Conservation (phyloP, 1,284 basidiomycete genomes). For the Leccinum solheimii region DNA sequence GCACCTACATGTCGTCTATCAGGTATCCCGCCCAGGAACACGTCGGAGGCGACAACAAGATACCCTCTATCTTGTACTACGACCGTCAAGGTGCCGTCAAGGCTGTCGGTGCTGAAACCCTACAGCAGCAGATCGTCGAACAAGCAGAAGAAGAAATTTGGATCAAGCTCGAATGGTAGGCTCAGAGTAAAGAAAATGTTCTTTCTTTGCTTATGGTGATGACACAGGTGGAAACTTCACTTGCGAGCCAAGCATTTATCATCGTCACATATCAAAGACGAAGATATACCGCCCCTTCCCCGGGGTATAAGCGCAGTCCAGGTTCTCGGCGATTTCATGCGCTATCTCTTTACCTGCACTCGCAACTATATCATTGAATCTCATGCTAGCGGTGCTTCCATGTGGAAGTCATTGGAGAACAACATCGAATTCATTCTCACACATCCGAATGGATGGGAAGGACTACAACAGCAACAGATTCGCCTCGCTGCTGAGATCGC, state of each 20-base stretch:
- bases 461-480: conserved; percentile 40
- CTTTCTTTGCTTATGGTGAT: conserved; percentile 1
- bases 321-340: conserved; percentile 53
- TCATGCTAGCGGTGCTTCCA: conserved; percentile 40
- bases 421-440: conserved; percentile 39
- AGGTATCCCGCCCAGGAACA: conserved; percentile 46
- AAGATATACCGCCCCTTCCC: conserved; percentile 47
- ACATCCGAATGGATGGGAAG: conserved; percentile 49
- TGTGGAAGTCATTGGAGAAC: conserved; percentile 39
- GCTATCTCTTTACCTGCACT: conserved; percentile 48
- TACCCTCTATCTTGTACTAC: conserved; percentile 58
- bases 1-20: conserved; percentile 2
- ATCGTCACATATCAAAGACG: conserved; percentile 24
- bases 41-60: conserved; percentile 46
- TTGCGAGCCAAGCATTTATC: conserved; percentile 41
- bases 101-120: conserved; percentile 52
- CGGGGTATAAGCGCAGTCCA: conserved; percentile 42
- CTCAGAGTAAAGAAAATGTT: neutral
- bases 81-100: conserved; percentile 42
- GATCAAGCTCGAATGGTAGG: conserved; percentile 51
- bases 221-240: conserved; percentile 57
- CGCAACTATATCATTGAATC: conserved; percentile 48
- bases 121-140: conserved; percentile 39
- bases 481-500: conserved; percentile 37
- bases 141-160: conserved; percentile 46